Evolutionary conservation across 2,329 filamentous ascomycete species (phyloP).

Genomic region (Colletotrichum chlorophyti): DNA sequence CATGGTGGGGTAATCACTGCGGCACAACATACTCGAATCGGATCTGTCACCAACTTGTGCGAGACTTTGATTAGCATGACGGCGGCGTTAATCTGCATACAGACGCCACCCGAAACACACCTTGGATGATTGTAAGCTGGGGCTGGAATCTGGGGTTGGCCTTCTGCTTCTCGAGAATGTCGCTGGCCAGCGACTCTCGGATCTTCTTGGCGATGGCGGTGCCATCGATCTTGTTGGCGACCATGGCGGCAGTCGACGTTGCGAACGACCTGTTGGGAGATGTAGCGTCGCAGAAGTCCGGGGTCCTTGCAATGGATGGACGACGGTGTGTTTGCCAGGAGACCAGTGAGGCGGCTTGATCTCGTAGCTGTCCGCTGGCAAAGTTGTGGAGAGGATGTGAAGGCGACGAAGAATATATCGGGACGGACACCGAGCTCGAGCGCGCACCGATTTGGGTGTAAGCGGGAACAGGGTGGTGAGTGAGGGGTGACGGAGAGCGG

Average conservation of each 20-base stretch:
- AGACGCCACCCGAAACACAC: conserved; percentile 52
- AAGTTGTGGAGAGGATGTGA: conserved; percentile 3
- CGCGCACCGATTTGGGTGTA: conserved; percentile 12
- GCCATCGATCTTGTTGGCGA: conserved; percentile 91
- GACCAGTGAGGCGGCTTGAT: conserved; percentile 7
- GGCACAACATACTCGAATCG: conserved; percentile 77
- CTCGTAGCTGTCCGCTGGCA: conserved; percentile 12
- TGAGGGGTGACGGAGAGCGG: conserved; percentile 21
- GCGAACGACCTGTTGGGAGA: conserved; percentile 41
- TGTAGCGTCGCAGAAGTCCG: conserved; percentile 1
- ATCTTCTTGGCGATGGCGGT: conserved; percentile 93
- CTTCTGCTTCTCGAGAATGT: conserved; percentile 84
- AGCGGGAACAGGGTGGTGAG: conserved; percentile 19
- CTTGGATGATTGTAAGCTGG: conserved; percentile 92
- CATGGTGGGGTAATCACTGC: conserved; percentile 23
- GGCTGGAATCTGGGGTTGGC: conserved; percentile 88
- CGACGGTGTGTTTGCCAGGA: conserved; percentile 9
- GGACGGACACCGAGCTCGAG: conserved; percentile 12
- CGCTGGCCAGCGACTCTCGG: conserved; percentile 77
- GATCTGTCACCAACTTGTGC: conserved; percentile 85
- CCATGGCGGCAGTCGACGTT: conserved; percentile 71
- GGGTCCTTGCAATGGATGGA: conserved; percentile 20
- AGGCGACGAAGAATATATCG: not conserved
- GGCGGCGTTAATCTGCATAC: not conserved
- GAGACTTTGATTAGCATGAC: conserved; percentile 14